Conservation (phyloP, 2,329 filamentous ascomycete genomes). For the Chrysoporthe puriensis region DNA sequence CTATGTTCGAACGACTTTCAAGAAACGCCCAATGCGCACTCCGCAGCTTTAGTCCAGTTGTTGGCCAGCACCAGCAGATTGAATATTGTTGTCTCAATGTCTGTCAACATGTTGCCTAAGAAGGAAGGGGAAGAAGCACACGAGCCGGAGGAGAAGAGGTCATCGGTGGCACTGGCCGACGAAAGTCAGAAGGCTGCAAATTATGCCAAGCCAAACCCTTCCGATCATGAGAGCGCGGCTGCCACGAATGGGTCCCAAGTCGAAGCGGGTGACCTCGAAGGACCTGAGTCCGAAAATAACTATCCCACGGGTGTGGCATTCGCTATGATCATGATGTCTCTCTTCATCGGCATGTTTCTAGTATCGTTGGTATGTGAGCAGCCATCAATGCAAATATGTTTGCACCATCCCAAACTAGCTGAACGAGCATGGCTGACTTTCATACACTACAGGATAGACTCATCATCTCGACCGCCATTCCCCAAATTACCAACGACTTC, state of each 20-base stretch:
- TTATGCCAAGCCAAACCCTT: neutral
- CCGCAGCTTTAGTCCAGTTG: neutral
- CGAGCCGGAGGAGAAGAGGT: neutral
- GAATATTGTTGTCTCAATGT: neutral
- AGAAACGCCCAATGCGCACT: neutral
- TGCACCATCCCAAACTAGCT: neutral
- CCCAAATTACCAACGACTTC: constrained; percentile 36
- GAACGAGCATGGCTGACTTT: neutral
- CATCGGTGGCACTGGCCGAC: neutral
- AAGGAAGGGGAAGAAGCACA: neutral
- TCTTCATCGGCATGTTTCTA: constrained; percentile 49
- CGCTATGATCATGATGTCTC: constrained; percentile 44
- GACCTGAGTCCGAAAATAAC: neutral
- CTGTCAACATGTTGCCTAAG: neutral
- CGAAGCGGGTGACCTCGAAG: neutral
- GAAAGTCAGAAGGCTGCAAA: neutral
- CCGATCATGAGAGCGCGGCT: neutral
- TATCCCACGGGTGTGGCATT: constrained; percentile 44
- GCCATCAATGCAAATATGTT: neutral
- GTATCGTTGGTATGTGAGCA: constrained; percentile 9
- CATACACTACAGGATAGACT: constrained; percentile 11
- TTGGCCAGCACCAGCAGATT: neutral
- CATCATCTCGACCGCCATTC: constrained; percentile 31
- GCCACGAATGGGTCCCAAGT: neutral
- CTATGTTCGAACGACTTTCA: neutral